These are phyloP conservation scores for Rosa rugosa DNA, from an alignment of 306 rosid genomes.

Conservation along the genomic window DNA sequence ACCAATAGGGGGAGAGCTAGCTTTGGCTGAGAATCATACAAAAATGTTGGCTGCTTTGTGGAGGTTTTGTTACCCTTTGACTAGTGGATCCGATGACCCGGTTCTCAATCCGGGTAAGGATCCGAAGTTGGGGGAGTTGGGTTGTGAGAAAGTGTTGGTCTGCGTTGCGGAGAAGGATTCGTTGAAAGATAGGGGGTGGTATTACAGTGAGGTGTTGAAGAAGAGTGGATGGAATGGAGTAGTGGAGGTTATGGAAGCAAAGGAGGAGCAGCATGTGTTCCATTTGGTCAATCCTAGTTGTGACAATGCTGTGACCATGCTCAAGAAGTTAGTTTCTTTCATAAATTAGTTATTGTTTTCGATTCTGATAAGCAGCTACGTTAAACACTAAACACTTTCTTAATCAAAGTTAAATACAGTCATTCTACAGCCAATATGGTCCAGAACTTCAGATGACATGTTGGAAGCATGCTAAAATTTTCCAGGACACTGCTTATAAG, in stretches of 20 bases:
- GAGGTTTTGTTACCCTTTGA: background rate
- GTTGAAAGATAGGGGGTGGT: slow-evolving; percentile 15
- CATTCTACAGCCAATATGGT: slow-evolving; percentile 3
- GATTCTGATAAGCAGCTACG: background rate
- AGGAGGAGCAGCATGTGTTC: slow-evolving; percentile 7
- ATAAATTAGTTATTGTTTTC: background rate
- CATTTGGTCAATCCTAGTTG: slow-evolving; percentile 4
- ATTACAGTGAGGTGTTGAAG: slow-evolving; percentile 10
- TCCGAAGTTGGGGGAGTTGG: background rate
- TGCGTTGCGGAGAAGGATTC: slow-evolving; percentile 22
- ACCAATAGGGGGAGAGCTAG: background rate
- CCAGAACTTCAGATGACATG: background rate
- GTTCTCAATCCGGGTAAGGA: slow-evolving; percentile 24
- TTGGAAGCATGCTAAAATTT: background rate
- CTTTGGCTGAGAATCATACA: background rate
- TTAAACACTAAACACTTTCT: background rate
- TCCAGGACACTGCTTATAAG: background rate
- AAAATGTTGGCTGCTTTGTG: background rate
- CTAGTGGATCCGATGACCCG: slow-evolving; percentile 25
- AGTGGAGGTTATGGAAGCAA: slow-evolving; percentile 6
- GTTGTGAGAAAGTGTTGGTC: slow-evolving; percentile 13
- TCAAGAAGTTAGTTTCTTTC: background rate
- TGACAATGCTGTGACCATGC: slow-evolving; percentile 5
- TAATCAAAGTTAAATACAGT: background rate
- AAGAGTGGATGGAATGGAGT: slow-evolving; percentile 15